Percentiles rank a stretch among this genome's conserved stretches.
Evolutionary conservation across 2,329 filamentous ascomycete genomes (phyloP).

Genomic region (Fusarium concolor): DNA sequence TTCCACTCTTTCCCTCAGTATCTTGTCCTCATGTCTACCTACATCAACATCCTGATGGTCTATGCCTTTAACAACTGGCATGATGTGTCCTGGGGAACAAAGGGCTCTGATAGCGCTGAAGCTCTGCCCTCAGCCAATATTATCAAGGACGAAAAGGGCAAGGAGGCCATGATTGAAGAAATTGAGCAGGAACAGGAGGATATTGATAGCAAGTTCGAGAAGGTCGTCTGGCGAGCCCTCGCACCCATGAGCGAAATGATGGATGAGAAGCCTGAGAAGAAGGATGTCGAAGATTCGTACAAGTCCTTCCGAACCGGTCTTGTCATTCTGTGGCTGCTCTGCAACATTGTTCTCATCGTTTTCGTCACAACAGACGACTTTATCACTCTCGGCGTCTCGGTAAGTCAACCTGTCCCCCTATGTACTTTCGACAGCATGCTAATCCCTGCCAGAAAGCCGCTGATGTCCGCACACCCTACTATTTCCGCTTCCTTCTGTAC

Average conservation of each 20-base stretch:
- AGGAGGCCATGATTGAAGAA: conserved; percentile 40
- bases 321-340: conserved; percentile 42
- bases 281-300: conserved; percentile 41
- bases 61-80: conserved; percentile 46
- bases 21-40: conserved; percentile 43
- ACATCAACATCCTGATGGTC: conserved; percentile 46
- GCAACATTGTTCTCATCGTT: conserved; percentile 43
- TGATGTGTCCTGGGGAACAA: conserved; percentile 43
- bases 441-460: conserved; percentile 32
- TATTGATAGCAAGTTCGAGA: conserved; percentile 44
- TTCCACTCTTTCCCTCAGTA: conserved; percentile 46
- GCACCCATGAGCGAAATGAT: conserved; percentile 40
- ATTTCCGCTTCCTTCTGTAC: conserved; percentile 42
- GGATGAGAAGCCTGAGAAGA: conserved; percentile 38
- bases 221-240: conserved; percentile 42
- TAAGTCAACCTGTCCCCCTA: not conserved
- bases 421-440: not conserved
- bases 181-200: conserved; percentile 43
- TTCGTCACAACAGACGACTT: conserved; percentile 44
- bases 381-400: conserved; percentile 35
- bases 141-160: conserved; percentile 37
- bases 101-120: conserved; percentile 40
- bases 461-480: conserved; percentile 36
- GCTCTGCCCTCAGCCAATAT: conserved; percentile 39
- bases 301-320: conserved; percentile 44